Evolutionary conservation across 192 early-diverging fungal species (phyloP).

Genomic region (Backusella luteola): DNA sequence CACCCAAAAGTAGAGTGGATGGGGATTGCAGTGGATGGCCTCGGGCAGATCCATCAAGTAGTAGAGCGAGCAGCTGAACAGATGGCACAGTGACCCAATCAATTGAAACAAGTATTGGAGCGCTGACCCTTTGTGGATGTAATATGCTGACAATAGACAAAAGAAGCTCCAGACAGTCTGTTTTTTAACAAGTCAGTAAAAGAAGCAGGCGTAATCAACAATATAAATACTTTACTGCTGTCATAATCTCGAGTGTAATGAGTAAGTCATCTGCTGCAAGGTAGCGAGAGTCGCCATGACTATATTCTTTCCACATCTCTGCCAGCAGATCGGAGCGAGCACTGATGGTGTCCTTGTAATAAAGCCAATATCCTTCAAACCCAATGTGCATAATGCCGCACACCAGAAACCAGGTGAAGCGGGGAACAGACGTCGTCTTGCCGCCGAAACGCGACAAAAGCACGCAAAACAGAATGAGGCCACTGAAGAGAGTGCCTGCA

Average conservation of each 20-base stretch:
- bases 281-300: slow-evolving; percentile 86
- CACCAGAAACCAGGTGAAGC: slow-evolving; percentile 80
- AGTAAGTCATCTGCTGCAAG: slow-evolving; percentile 81
- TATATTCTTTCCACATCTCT: slow-evolving; percentile 92
- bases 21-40: slow-evolving; percentile 64
- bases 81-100: slow-evolving; percentile 63
- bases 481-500: background rate
- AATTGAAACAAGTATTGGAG: slow-evolving; percentile 58
- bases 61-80: slow-evolving; percentile 86
- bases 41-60: slow-evolving; percentile 70
- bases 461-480: background rate
- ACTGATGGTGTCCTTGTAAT: slow-evolving; percentile 64
- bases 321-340: slow-evolving; percentile 54
- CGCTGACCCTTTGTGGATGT: slow-evolving; percentile 52
- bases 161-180: slow-evolving; percentile 58
- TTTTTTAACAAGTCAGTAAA: slow-evolving; percentile 35
- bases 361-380: slow-evolving; percentile 86
- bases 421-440: background rate
- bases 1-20: slow-evolving; percentile 83
- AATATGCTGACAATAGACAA: slow-evolving; percentile 52
- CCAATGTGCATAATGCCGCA: slow-evolving; percentile 80
- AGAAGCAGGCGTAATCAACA: slow-evolving; percentile 7
- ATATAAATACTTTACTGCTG: slow-evolving; percentile 66
- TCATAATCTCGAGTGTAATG: slow-evolving; percentile 83
- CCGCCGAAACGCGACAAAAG: background rate